A percentile compares a stretch with the other conserved stretches of the same genome.
Evolutionary conservation across 2,329 filamentous ascomycete genomes (phyloP).

Genomic region (Monilinia fructigena): DNA sequence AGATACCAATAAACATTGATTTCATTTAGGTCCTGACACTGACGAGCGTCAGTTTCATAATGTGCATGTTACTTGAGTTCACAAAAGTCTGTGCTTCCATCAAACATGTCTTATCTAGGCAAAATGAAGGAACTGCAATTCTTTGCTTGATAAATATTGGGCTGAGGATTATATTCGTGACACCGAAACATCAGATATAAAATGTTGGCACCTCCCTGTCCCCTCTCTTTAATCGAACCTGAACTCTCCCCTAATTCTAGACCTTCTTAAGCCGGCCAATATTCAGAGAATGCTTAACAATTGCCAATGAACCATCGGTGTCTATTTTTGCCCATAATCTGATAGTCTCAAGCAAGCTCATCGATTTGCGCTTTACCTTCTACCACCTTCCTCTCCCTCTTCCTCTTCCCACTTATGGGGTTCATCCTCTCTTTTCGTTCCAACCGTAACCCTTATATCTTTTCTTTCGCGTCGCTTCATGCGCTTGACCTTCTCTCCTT

Average conservation of each 20-base stretch:
- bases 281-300: background rate
- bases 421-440: background rate
- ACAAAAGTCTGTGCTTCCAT: background rate
- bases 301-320: background rate
- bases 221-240: background rate
- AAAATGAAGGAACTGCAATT: background rate
- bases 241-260: background rate
- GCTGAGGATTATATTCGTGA: no score
- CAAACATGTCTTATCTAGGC: background rate
- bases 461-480: background rate
- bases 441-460: background rate
- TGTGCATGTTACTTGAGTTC: background rate
- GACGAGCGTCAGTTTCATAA: conserved; percentile 13
- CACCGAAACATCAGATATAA: background rate
- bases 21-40: conserved; percentile 6
- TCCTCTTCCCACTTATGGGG: background rate
- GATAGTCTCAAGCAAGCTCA: background rate
- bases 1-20: conserved; percentile 13
- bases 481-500: background rate
- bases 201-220: no score
- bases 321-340: background rate
- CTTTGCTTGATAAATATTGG: no score
- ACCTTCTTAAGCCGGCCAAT: background rate
- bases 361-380: background rate
- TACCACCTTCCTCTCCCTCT: background rate